Conservation (phyloP, 768 basidiomycete genomes). For the Suillus variegatus region DNA sequence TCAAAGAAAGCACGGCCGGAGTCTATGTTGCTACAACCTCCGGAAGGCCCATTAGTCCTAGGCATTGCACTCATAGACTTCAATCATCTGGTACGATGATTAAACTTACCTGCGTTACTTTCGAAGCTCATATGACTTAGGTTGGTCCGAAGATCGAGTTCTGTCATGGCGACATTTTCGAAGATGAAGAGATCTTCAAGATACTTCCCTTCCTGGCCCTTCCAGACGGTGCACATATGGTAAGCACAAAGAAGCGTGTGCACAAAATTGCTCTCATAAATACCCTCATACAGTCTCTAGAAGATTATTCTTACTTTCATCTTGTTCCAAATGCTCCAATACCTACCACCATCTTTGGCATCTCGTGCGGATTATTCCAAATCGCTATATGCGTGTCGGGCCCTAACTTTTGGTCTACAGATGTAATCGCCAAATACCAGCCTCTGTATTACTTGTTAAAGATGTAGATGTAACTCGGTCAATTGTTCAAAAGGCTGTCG, state of each 20-base stretch:
- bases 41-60: constrained; percentile 61
- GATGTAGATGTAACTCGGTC: constrained; percentile 88
- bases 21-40: constrained; percentile 66
- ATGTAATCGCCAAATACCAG: constrained; percentile 93
- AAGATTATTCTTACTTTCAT: constrained; percentile 98
- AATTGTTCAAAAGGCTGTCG: constrained; percentile 97
- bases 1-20: constrained; percentile 76
- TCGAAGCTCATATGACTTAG: constrained; percentile 38
- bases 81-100: constrained; percentile 76
- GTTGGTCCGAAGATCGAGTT: constrained; percentile 94
- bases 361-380: constrained; percentile 63
- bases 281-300: constrained; percentile 33
- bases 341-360: constrained; percentile 89
- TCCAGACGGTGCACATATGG: constrained; percentile 95
- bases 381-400: constrained; percentile 11
- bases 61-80: constrained; percentile 95
- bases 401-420: constrained; percentile 37
- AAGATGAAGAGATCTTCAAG: constrained; percentile 82
- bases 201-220: constrained; percentile 94
- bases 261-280: constrained; percentile 9
- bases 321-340: constrained; percentile 71
- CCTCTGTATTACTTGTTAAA: constrained; percentile 75
- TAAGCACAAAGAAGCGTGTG: constrained; percentile 29
- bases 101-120: constrained; percentile 9
- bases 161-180: constrained; percentile 72